Conservation (phyloP, 306 rosid species). For the Hippophae rhamnoides region DNA sequence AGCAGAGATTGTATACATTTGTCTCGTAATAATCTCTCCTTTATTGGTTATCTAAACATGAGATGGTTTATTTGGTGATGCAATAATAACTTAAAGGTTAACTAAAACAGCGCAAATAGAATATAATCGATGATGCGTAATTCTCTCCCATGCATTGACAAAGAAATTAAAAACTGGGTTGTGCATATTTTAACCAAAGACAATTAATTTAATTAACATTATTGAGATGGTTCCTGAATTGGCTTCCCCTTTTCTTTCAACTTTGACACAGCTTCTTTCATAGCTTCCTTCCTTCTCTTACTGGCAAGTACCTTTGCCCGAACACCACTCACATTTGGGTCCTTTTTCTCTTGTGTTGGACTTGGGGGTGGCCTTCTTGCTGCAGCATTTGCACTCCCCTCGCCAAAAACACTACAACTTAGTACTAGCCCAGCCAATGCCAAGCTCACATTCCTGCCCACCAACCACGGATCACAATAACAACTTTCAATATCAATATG, state of each 20-base stretch:
- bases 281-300: constrained; percentile 84
- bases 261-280: constrained; percentile 53
- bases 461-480: not conserved
- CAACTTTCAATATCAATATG: not conserved
- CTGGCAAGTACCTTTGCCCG: constrained; percentile 78
- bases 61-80: too few species aligned
- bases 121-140: too few species aligned
- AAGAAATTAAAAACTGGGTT: too few species aligned
- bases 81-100: too few species aligned
- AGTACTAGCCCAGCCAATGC: constrained; percentile 38
- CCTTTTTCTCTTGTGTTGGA: constrained; percentile 57
- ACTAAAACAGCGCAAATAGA: too few species aligned
- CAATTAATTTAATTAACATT: not conserved
- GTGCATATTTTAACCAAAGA: too few species aligned
- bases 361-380: constrained; percentile 67
- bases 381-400: constrained; percentile 42
- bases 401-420: constrained; percentile 24
- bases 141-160: too few species aligned
- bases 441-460: constrained; percentile 39
- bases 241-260: constrained; percentile 55
- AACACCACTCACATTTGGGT: constrained; percentile 71
- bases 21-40: too few species aligned
- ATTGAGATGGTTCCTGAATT: constrained; percentile 20
- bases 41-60: too few species aligned
- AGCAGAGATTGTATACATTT: too few species aligned